phyloP scores from a whole-genome alignment of 1,284 basidiomycete species.

The Irpex rosettiformis region DNA sequence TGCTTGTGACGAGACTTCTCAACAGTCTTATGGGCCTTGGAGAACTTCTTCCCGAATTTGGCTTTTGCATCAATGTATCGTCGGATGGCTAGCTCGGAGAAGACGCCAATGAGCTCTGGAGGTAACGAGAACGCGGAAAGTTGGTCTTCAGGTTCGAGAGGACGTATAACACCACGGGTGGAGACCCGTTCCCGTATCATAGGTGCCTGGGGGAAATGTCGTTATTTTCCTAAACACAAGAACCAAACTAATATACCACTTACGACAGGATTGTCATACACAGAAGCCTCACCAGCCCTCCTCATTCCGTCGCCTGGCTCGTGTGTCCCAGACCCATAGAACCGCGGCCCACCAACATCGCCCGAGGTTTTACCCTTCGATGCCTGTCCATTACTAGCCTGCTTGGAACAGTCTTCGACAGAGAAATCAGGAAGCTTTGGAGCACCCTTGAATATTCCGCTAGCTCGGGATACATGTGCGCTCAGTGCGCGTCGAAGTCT shows the following conservation, averaged over 20 bases:
- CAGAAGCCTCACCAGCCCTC: constrained; percentile 61
- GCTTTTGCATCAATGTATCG: constrained; percentile 61
- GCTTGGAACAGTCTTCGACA: neutral
- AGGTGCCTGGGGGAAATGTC: constrained; percentile 32
- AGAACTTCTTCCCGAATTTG: constrained; percentile 62
- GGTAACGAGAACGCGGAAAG: constrained; percentile 51
- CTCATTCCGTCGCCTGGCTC: constrained; percentile 30
- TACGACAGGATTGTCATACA: constrained; percentile 55
- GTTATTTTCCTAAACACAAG: neutral
- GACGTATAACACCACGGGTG: constrained; percentile 51
- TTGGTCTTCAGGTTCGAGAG: constrained; percentile 52
- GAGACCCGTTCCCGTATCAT: constrained; percentile 78
- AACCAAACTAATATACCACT: constrained; percentile 19
- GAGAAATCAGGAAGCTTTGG: neutral
- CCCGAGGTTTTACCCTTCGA: constrained; percentile 20
- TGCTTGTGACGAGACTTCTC: constrained; percentile 59
- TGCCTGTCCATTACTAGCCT: neutral
- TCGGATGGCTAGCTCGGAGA: constrained; percentile 60
- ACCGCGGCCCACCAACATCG: constrained; percentile 48
- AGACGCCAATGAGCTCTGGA: constrained; percentile 60
- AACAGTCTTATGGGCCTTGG: constrained; percentile 47
- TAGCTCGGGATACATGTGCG: constrained; percentile 18
- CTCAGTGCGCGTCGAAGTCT: constrained; percentile 21
- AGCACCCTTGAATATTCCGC: constrained; percentile 1
- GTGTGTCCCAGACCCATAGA: constrained; percentile 28